Percentiles rank a stretch among this genome's conserved stretches.
Conservation (phyloP, 176 grass and related monocot genomes). For the Carex kokanica region DNA sequence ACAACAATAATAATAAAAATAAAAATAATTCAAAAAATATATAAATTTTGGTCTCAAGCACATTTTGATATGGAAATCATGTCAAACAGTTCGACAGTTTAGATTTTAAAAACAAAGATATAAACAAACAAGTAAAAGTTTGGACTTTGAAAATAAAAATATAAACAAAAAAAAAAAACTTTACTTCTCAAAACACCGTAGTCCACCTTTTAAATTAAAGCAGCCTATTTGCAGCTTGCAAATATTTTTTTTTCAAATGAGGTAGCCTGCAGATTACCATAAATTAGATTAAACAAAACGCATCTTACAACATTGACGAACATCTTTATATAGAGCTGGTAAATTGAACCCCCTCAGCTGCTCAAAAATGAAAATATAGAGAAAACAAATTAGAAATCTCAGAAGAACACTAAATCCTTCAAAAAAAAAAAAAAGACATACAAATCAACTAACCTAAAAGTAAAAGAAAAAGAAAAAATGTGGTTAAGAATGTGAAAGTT, state of each 20-base stretch:
- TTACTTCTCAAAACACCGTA: no score
- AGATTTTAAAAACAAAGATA: no score
- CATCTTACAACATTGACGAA: background rate
- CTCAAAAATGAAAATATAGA: background rate
- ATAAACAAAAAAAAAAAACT: no score
- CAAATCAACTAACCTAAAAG: constrained; percentile 1
- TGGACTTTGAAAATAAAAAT: no score
- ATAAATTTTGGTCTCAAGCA: no score
- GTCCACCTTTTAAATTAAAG: no score
- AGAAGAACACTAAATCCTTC: background rate
- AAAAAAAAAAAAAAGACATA: background rate
- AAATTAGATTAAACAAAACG: background rate
- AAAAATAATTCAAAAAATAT: no score
- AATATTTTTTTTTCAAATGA: background rate
- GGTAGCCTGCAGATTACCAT: background rate
- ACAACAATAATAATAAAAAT: no score
- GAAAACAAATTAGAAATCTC: background rate
- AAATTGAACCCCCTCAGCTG: background rate
- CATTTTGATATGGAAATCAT: no score
- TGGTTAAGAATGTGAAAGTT: constrained; percentile 8
- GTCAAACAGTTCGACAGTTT: no score
- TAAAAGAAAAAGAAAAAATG: background rate
- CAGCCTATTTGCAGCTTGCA: background rate
- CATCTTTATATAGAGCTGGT: background rate
- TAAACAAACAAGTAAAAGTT: no score